These are phyloP conservation scores for Dryas alaskensis DNA, from an alignment of 306 rosid species.

Conservation along the genomic window DNA sequence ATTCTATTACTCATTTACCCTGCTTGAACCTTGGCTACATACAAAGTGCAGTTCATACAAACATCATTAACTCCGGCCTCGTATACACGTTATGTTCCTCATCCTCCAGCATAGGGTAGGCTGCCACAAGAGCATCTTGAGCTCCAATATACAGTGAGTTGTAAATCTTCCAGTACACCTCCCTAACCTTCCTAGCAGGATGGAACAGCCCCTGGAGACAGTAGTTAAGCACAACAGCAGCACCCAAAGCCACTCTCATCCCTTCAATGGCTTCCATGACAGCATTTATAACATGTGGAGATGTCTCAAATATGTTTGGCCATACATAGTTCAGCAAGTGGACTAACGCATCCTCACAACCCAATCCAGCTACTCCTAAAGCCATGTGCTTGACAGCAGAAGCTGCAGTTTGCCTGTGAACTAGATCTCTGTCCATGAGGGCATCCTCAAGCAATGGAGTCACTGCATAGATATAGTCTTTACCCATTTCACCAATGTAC, in stretches of 20 bases:
- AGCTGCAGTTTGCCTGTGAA: conserved; percentile 95
- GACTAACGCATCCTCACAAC: conserved; percentile 83
- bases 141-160: conserved; percentile 69
- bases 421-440: conserved; percentile 92
- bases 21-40: not conserved
- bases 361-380: conserved; percentile 95
- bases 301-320: conserved; percentile 96
- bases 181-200: conserved; percentile 76
- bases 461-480: conserved; percentile 92
- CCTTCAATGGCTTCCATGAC: conserved; percentile 99
- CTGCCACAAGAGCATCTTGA: conserved; percentile 76
- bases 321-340: conserved; percentile 90
- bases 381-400: conserved; percentile 99
- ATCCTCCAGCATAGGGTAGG: conserved; percentile 63
- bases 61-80: conserved; percentile 65
- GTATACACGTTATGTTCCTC: conserved; percentile 58
- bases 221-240: conserved; percentile 78
- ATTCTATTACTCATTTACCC: not conserved
- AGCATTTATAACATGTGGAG: conserved; percentile 92
- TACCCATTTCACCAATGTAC: conserved; percentile 99
- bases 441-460: conserved; percentile 96
- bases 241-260: conserved; percentile 93
- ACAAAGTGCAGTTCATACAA: conserved; percentile 24
- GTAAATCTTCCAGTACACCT: conserved; percentile 78
- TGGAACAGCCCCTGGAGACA: conserved; percentile 78